Percentiles rank a stretch among this genome's conserved stretches.
phyloP scores from a whole-genome alignment of 805 yeast genomes.

The Wickerhamiella galacta region DNA sequence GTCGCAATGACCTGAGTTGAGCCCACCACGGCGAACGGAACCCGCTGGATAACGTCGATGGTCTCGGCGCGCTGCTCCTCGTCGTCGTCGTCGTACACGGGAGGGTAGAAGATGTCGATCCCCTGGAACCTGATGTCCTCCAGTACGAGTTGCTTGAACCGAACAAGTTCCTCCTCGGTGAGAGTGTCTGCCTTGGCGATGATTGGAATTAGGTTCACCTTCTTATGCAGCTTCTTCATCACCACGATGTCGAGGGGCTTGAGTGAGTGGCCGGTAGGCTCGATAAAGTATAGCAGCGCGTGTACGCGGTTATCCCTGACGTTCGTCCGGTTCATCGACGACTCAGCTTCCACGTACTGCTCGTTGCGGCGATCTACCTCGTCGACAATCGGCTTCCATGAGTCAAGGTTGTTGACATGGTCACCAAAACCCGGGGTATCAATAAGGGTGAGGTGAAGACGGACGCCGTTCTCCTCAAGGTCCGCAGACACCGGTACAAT shows the following conservation, averaged over 20 bases:
- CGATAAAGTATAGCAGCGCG: slow-evolving; percentile 84
- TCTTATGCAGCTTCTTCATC: slow-evolving; percentile 74
- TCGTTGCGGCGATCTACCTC: slow-evolving; percentile 81
- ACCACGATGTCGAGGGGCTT: slow-evolving; percentile 77
- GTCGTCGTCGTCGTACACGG: slow-evolving; percentile 63
- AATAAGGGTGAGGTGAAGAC: slow-evolving; percentile 63
- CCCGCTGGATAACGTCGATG: slow-evolving; percentile 44
- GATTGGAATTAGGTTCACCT: slow-evolving; percentile 85
- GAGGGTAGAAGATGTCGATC: slow-evolving; percentile 64
- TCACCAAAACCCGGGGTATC: slow-evolving; percentile 95
- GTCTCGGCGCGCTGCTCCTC: slow-evolving; percentile 60
- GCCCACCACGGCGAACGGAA: slow-evolving; percentile 93
- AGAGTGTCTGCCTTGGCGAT: slow-evolving; percentile 90
- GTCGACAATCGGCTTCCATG: slow-evolving; percentile 84
- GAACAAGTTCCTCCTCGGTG: slow-evolving; percentile 65
- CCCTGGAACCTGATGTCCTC: slow-evolving; percentile 62
- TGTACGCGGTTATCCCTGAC: slow-evolving; percentile 75
- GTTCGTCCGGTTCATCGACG: slow-evolving; percentile 55
- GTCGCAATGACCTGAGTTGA: slow-evolving; percentile 54
- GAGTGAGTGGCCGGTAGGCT: slow-evolving; percentile 91
- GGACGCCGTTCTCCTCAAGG: slow-evolving; percentile 88
- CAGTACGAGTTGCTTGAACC: slow-evolving; percentile 60
- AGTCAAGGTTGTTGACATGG: slow-evolving; percentile 55
- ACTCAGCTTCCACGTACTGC: slow-evolving; percentile 76
- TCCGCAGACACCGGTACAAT: slow-evolving; percentile 49